Evolutionary conservation across 352 stramenopile genomes (phyloP), one percentile per base, ranked within the genome.

Genomic region (Pythium graminicola): DNA sequence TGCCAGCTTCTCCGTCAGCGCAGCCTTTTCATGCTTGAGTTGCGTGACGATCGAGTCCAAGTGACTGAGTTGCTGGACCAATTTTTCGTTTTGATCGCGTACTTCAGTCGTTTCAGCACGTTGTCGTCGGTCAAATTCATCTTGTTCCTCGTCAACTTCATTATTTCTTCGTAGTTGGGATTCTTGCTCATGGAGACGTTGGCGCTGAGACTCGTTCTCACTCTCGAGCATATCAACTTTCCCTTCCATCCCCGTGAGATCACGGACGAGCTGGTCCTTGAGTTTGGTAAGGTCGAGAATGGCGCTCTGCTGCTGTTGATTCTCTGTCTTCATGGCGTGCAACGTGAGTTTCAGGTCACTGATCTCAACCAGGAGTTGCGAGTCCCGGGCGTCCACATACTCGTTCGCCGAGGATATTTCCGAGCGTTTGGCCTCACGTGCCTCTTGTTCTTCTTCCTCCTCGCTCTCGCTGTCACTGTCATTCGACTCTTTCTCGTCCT

Each of bases 371-470:
- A 81, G 52, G 5, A 86, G 38, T 17, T 83, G 70, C 8, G 76
- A 44, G 41, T 86, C 76, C 43, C 80, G 69, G 1, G 73, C 73
- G 29, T 86, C 76, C 29, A 67, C 39, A 50, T 78, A 86, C 47
- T 83, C 76, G 41, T 83, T 73, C 1, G 44, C 72, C 26, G 69
- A 82, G 20, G 74, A 83, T 5, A 59, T 62, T n/a, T 84, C 70
- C 10, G 69, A 82, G 22, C 42, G 57, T 39, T 64, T 64, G 10
- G 43, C 35, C 6, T 60, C 57, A 4, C 40, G 33, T 8, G 48
- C 27, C 33, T 54, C 44, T 42, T 54, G 32, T 10, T 41, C 45
- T 10, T 50, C 44, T n/a, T 63, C 42, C 32, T 43, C 44, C 14
- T 59, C 43, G 16, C 39, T 33, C 5, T 53, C n/a, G n/a, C 28